A percentile compares a stretch with the other conserved stretches of the same genome.
Conservation (phyloP, 148 eudicot genomes). For the Vaccinium macrocarpon region DNA sequence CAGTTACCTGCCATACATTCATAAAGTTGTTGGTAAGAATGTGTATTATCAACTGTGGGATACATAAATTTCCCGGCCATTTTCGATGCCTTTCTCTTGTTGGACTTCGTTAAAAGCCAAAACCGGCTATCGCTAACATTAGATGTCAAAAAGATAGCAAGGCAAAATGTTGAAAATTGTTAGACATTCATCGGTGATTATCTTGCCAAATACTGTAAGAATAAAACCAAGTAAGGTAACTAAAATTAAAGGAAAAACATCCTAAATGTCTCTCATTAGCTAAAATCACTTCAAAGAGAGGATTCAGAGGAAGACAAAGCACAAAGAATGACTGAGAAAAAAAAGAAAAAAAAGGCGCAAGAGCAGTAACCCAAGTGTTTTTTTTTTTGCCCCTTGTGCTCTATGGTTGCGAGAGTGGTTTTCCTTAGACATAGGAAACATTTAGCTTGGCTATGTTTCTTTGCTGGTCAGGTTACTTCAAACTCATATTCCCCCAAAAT, state of each 20-base stretch:
- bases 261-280: background rate
- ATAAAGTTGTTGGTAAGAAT: background rate
- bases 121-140: background rate
- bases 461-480: background rate
- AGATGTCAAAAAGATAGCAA: background rate
- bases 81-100: background rate
- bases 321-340: background rate
- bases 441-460: background rate
- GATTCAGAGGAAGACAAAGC: background rate
- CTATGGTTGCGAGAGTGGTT: background rate
- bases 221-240: background rate
- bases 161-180: background rate
- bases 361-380: background rate
- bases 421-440: background rate
- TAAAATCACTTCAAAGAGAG: background rate
- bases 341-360: background rate
- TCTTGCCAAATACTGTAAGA: background rate
- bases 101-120: background rate
- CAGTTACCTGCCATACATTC: conserved; percentile 15
- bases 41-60: background rate
- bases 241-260: background rate
- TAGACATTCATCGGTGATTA: background rate
- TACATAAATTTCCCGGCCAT: background rate
- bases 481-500: background rate
- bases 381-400: background rate